Evolutionary conservation across 2,329 filamentous ascomycete genomes (phyloP).

Genomic region (Acephala macrosclerotiorum): DNA sequence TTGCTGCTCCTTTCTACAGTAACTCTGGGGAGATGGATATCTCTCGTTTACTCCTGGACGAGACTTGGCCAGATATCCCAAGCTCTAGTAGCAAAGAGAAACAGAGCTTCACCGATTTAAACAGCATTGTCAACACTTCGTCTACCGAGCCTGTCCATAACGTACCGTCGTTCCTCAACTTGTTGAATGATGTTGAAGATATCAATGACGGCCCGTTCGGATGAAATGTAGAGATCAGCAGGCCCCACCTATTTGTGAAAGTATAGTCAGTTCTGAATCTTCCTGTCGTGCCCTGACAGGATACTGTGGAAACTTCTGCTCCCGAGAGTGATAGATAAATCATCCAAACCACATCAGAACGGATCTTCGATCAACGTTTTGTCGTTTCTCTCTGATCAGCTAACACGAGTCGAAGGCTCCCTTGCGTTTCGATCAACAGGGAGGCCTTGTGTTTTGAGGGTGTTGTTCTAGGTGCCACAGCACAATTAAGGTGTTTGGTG

Average conservation of each 20-base stretch:
- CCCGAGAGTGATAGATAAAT: too few species aligned
- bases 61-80: constrained; percentile 45
- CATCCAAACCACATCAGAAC: too few species aligned
- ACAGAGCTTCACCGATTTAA: constrained; percentile 37
- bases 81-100: constrained; percentile 35
- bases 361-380: too few species aligned
- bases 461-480: neutral
- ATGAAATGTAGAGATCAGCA: neutral
- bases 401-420: neutral
- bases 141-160: constrained; percentile 32
- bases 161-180: constrained; percentile 34
- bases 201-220: constrained; percentile 26
- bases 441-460: neutral
- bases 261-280: neutral
- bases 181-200: constrained; percentile 35
- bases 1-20: constrained; percentile 50
- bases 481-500: neutral
- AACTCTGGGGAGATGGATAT: constrained; percentile 67
- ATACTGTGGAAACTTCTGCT: too few species aligned
- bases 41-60: constrained; percentile 65
- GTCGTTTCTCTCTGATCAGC: neutral
- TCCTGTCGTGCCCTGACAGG: neutral
- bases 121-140: constrained; percentile 39
- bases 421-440: neutral
- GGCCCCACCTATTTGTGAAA: neutral